Base-by-base conservation (phyloP, 768 basidiomycete genomes). In the Tricholomella constricta region DNA sequence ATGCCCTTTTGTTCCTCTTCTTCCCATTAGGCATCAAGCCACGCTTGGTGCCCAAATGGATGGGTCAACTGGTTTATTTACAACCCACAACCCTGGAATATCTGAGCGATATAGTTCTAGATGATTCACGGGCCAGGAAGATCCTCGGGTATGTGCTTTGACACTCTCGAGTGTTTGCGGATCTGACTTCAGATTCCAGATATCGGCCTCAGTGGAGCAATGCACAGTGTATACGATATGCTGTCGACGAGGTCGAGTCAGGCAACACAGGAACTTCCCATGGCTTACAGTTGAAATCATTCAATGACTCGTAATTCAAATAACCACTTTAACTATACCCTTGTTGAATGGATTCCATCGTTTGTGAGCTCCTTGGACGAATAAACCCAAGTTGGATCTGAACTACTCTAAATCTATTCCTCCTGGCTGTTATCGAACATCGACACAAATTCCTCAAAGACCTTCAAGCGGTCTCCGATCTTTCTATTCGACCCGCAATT, bases 381-480 rank as follows among this genome's bases (percentile, higher is more conserved):
- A 27, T 48, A 22, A 6, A 8, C 17, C 34, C 20, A 35, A 11
- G 11, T 23, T 29, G 17, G 12, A 19, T 8, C 29, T 3, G 7
- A 14, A 34, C 25, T n/a, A n/a, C n/a, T n/a, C n/a, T n/a, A n/a
- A n/a, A n/a, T n/a, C 32, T 51, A 38, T n/a, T 32, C 40, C 12
- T 41, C 49, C 45, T 58, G 48, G 31, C 54, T 55, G 34, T 69
- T 65, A 25, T 75, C 75, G 52, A 76, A 78, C 62, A 78, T 47
- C 11, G 72, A 67, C 10, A 78, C 69, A 52, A 78, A 78, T 31
- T 72, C 62, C 49, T 70, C 69, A 48, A 78, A 78, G 12, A 66
- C 69, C 54, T 71, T 72, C 69, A 78, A 72, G 9, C 76, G 67
- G 46, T 75, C 74, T 22, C 70, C 68, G 23, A 78, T 63, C 25